These are phyloP conservation scores for Adiantum capillusveneris DNA, from an alignment of 75 land plant genomes.

Conservation along the genomic window DNA sequence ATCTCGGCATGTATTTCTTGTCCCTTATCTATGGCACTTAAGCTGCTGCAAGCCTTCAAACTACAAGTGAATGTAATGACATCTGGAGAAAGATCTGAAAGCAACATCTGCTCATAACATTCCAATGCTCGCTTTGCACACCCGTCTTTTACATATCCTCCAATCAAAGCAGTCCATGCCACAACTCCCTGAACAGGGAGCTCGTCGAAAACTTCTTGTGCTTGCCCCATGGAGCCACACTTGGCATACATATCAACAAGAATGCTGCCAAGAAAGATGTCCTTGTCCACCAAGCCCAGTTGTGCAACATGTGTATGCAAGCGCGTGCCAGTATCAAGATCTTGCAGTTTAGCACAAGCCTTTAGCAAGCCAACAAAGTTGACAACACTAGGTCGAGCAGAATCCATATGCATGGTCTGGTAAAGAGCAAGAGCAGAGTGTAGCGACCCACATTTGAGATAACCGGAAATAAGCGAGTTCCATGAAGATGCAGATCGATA, in stretches of 20 bases:
- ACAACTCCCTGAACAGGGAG: slow-evolving; percentile 44
- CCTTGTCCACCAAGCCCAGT: slow-evolving; percentile 9
- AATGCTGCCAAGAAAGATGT: slow-evolving; percentile 49
- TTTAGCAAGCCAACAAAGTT: neutral
- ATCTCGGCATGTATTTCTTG: slow-evolving; percentile 48
- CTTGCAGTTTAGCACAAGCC: slow-evolving; percentile 45
- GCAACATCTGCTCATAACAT: slow-evolving; percentile 41
- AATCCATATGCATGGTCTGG: slow-evolving; percentile 34
- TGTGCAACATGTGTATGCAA: slow-evolving; percentile 42
- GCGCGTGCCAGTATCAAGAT: slow-evolving; percentile 41
- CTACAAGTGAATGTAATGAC: slow-evolving; percentile 40
- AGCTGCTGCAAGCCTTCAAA: slow-evolving; percentile 50
- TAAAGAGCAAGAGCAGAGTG: slow-evolving; percentile 24
- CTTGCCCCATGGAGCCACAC: slow-evolving; percentile 54
- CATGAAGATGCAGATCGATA: slow-evolving; percentile 29
- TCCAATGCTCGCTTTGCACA: slow-evolving; percentile 34
- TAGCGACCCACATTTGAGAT: slow-evolving; percentile 7
- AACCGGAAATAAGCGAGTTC: slow-evolving; percentile 42
- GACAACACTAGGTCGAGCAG: slow-evolving; percentile 8
- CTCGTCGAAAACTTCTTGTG: slow-evolving; percentile 38
- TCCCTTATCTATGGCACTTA: slow-evolving; percentile 34
- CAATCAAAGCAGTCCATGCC: slow-evolving; percentile 75
- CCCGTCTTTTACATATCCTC: slow-evolving; percentile 66
- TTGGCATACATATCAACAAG: slow-evolving; percentile 63
- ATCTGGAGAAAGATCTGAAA: slow-evolving; percentile 31